Evolutionary conservation across 345 rosid genomes (phyloP).

Genomic region (Angophora floribunda): DNA sequence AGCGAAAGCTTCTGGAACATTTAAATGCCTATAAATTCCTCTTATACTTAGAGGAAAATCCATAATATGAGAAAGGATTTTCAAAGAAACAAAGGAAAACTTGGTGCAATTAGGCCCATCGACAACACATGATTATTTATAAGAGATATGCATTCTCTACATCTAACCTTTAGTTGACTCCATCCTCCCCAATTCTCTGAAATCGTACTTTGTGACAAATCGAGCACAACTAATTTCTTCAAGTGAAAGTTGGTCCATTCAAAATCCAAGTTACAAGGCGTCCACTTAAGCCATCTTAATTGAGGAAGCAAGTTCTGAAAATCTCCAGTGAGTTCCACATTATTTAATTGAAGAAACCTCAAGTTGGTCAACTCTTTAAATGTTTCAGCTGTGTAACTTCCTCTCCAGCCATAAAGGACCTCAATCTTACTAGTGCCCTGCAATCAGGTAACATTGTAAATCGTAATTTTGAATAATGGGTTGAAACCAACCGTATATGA

Average conservation of each 20-base stretch:
- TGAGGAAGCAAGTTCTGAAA: not conserved
- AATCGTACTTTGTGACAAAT: accelerated
- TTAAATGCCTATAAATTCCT: not conserved
- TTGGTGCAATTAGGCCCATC: not conserved
- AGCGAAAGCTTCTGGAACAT: accelerated
- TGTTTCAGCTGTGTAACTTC: accelerated
- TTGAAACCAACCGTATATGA: accelerated
- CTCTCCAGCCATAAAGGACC: accelerated
- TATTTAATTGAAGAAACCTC: accelerated
- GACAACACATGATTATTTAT: not conserved
- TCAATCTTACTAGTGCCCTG: not conserved
- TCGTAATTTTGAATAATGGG: accelerated
- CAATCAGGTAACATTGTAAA: accelerated
- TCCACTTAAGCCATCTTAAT: not conserved
- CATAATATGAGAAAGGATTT: not conserved
- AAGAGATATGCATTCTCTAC: not conserved
- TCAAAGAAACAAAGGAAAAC: not conserved
- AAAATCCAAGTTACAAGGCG: accelerated
- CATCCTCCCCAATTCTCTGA: not conserved
- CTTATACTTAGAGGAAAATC: not conserved
- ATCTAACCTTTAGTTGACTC: not conserved
- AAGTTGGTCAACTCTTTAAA: not conserved
- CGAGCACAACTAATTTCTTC: not conserved
- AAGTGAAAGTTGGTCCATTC: accelerated
- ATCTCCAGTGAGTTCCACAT: accelerated